Conservation (phyloP, 129 eudicot species). For the Escallonia rubra region DNA sequence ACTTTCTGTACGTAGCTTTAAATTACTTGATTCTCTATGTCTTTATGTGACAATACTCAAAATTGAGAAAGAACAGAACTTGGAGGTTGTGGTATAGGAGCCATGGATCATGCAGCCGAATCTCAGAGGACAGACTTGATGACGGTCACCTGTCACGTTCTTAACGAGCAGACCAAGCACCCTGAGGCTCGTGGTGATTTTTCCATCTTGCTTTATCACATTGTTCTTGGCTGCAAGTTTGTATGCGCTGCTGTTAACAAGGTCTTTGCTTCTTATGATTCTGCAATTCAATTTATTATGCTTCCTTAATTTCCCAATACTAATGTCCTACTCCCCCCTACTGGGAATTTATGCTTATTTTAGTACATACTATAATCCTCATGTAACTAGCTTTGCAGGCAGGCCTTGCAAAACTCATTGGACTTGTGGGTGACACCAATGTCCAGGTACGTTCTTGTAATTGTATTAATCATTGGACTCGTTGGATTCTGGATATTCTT, state of each 20-base stretch:
- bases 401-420: constrained; percentile 93
- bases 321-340: too few species aligned
- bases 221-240: constrained; percentile 98
- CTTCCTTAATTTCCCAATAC: too few species aligned
- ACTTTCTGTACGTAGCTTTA: too few species aligned
- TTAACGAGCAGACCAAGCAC: constrained; percentile 81
- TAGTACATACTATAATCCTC: too few species aligned
- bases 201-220: constrained; percentile 77
- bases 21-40: too few species aligned
- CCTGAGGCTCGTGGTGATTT: constrained; percentile 99
- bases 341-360: too few species aligned
- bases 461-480: not conserved
- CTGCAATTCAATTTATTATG: too few species aligned
- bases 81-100: not conserved
- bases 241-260: constrained; percentile 94
- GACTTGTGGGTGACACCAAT: constrained; percentile 96
- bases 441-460: constrained; percentile 67
- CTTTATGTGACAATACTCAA: too few species aligned
- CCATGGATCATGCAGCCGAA: constrained; percentile 91
- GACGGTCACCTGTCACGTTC: constrained; percentile 81
- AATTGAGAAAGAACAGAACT: too few species aligned
- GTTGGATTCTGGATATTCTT: too few species aligned
- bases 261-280: constrained; percentile 23
- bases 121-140: constrained; percentile 88
- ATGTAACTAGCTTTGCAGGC: constrained; percentile 50